A percentile compares a stretch with the other conserved stretches of the same genome.
These are phyloP conservation scores for Dryas drummondii DNA, from an alignment of 306 rosid species.

Conservation along the genomic window DNA sequence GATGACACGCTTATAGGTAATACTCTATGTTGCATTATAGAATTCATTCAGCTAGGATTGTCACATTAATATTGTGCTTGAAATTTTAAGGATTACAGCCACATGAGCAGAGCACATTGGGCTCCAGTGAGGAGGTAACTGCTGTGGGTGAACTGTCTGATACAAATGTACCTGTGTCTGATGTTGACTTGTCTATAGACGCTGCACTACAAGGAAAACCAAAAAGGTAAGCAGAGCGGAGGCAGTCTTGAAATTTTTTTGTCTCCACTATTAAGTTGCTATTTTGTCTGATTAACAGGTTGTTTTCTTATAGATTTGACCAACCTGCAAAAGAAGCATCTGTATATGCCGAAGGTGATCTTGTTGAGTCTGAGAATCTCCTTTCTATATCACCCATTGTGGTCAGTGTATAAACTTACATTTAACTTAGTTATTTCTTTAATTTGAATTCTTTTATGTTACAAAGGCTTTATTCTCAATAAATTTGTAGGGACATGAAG, in stretches of 20 bases:
- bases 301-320: constrained; percentile 57
- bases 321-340: constrained; percentile 40
- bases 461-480: constrained; percentile 2
- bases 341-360: constrained; percentile 28
- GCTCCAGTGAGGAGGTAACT: constrained; percentile 35
- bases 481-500: constrained; percentile 53
- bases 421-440: constrained; percentile 23
- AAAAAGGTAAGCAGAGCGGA: constrained; percentile 43
- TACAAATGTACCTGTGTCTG: constrained; percentile 41
- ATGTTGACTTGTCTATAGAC: constrained; percentile 37
- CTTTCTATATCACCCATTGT: constrained; percentile 38
- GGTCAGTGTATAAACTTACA: constrained; percentile 45
- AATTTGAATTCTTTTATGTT: constrained; percentile 9
- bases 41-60: constrained; percentile 16
- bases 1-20: constrained; percentile 42
- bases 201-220: constrained; percentile 71
- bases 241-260: constrained; percentile 20
- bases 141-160: constrained; percentile 38
- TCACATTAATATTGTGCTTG: constrained; percentile 35
- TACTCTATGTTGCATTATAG: constrained; percentile 25
- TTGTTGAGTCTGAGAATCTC: constrained; percentile 35
- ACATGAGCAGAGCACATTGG: constrained; percentile 36
- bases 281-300: constrained; percentile 25
- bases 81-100: constrained; percentile 55
- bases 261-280: constrained; percentile 28